Evolutionary conservation across 2,329 filamentous ascomycete genomes (phyloP).

Genomic region (Pyrenophora seminiperda): DNA sequence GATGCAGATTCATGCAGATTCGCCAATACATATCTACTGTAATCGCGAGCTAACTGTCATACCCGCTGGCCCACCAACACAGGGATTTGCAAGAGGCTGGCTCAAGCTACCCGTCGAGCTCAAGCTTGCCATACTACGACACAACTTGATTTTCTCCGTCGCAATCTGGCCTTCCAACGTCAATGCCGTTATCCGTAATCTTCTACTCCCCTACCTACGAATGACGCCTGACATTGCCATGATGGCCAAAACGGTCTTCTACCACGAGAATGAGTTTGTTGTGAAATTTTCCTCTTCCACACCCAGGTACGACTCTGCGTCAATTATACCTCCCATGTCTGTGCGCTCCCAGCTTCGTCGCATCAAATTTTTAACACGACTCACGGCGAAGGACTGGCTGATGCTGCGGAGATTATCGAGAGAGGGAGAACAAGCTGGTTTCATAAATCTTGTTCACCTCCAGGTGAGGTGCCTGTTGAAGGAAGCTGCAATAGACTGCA

Average conservation of each 20-base stretch:
- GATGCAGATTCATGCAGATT: background rate
- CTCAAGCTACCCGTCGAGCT: slow-evolving; percentile 1
- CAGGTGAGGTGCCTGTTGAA: background rate
- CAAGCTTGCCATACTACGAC: slow-evolving; percentile 1
- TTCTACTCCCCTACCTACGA: background rate
- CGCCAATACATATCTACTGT: background rate
- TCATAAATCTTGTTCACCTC: background rate
- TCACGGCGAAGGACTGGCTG: background rate
- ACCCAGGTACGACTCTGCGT: background rate
- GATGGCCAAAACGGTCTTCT: background rate
- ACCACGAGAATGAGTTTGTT: background rate
- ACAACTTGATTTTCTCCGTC: background rate
- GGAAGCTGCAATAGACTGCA: background rate
- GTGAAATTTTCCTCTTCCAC: background rate
- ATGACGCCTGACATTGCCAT: slow-evolving; percentile 1
- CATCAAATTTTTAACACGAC: background rate
- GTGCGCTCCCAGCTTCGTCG: slow-evolving; percentile 1
- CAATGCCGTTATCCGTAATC: background rate
- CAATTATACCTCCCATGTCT: background rate
- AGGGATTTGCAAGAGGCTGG: slow-evolving; percentile 1
- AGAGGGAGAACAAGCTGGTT: background rate
- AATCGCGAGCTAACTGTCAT: background rate
- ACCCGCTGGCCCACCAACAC: background rate
- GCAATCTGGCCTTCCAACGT: slow-evolving; percentile 1
- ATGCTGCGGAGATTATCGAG: background rate